Percentiles rank a stretch among this genome's conserved stretches.
Conservation (phyloP, 495 filamentous ascomycete genomes). For the Hyphodiscus hymeniophilus region DNA sequence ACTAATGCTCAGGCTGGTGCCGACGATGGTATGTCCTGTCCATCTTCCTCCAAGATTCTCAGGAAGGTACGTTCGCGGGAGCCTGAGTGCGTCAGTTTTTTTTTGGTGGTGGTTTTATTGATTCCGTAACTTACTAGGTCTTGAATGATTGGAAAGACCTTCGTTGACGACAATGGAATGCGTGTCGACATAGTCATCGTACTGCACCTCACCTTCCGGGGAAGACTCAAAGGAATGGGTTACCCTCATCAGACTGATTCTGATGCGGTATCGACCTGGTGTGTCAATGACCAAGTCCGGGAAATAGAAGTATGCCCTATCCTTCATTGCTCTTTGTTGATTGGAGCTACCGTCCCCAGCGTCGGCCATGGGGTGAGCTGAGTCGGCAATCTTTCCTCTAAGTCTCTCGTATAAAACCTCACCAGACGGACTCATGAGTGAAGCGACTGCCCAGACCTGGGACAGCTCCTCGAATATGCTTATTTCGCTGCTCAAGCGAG, state of each 20-base stretch:
- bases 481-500: constrained; percentile 10
- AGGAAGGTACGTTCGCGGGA: constrained; percentile 17
- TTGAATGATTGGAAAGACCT: not conserved
- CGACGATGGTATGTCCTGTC: constrained; percentile 11
- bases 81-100: constrained; percentile 4
- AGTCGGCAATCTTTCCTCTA: constrained; percentile 17
- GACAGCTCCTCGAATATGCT: constrained; percentile 14
- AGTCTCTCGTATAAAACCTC: constrained; percentile 14
- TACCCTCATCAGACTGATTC: constrained; percentile 20
- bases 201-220: constrained; percentile 9
- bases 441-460: constrained; percentile 17
- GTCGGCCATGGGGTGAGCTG: constrained; percentile 19
- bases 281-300: constrained; percentile 15
- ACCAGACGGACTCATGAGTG: constrained; percentile 15
- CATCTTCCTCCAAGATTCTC: constrained; percentile 15
- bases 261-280: constrained; percentile 17
- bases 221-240: constrained; percentile 11
- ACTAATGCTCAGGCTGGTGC: not conserved
- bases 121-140: constrained; percentile 13
- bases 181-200: constrained; percentile 15
- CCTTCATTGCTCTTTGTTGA: not conserved
- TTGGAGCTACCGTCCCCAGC: not conserved
- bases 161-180: constrained; percentile 18
- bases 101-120: not conserved
- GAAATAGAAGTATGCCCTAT: constrained; percentile 21